Percentiles rank a stretch among this genome's conserved stretches.
Conservation (phyloP, 805 yeast genomes). For the fission yeast (Schizosaccharomyces pombe) region DNA sequence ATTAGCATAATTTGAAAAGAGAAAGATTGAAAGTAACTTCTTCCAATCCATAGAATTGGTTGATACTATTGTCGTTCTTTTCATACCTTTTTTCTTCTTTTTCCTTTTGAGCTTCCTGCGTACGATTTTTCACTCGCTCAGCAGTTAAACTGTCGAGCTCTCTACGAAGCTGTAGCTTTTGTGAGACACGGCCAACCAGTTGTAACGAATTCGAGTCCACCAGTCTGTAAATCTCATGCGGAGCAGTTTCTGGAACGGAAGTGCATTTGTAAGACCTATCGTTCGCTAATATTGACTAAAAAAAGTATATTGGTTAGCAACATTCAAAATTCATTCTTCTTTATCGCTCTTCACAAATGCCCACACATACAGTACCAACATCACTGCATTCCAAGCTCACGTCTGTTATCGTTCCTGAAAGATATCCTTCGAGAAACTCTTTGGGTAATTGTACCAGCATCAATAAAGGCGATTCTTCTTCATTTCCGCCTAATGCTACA, state of each 20-base stretch:
- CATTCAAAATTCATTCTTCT: neutral
- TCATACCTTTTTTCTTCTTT: slow-evolving; percentile 1
- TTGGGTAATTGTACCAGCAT: neutral
- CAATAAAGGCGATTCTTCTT: neutral
- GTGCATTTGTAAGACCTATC: neutral
- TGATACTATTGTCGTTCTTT: no score
- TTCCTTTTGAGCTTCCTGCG: neutral
- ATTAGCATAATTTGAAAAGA: neutral
- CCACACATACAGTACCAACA: neutral
- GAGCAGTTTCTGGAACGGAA: neutral
- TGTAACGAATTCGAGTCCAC: neutral
- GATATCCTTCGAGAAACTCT: neutral
- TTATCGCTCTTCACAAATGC: no score
- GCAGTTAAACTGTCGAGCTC: neutral
- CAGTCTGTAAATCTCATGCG: neutral
- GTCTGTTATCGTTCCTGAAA: neutral
- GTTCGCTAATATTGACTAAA: neutral
- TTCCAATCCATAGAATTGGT: no score
- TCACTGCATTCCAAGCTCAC: neutral
- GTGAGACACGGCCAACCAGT: neutral
- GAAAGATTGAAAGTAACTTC: neutral
- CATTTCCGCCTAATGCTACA: neutral
- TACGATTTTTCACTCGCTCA: neutral
- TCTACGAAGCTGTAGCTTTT: neutral
- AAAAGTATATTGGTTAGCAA: neutral